Evolutionary conservation across 352 stramenopile species (phyloP), one percentile per base, ranked within the genome.

Genomic region (Globisporangium irregulare): DNA sequence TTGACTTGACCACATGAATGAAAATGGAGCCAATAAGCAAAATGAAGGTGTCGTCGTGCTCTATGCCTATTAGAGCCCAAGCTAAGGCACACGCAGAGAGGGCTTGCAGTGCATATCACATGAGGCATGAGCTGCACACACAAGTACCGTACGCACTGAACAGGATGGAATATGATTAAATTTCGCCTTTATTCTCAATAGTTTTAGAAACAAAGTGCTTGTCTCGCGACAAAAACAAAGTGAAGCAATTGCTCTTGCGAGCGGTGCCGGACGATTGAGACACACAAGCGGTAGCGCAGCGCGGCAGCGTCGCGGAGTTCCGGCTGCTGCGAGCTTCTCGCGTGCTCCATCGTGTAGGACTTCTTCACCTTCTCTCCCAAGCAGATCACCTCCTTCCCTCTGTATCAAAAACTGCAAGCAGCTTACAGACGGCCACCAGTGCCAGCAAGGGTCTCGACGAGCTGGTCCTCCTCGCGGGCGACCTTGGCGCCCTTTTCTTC

Each of bases 401-500:
- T 56, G 64, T 59, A 32, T 57, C 66, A 67, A 71, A 71, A 67
- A 54, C 59, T 56, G 50, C 61, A 58, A 58, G 60, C 60, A 68
- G 73, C 76, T 97, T 97, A 98, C 67, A 98, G 83, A 66, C 92
- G 86, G 75, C 92, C 92, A 66, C 92, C 92, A 64, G 92, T 72
- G 71, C 90, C 90, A 64, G 82, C 88, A 79, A 97, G 86, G 63
- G 82, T 89, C 78, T 96, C 82, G 43, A 97, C 90, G 58, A 94
- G 75, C 78, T 92, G 86, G 73, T 95, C 85, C 72, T 96, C 86
- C 68, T 90, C 77, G 62, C 90, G 89, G 66, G 90, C 87, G 34
- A 98, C 84, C 78, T 95, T 95, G 69, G 90, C 89, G 61, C 94
- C 94, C 81, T 95, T 96, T 75, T 98, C 94, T 68, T 98, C 93